Evolutionary conservation across 2,329 filamentous ascomycete genomes (phyloP).

Genomic region (Delphinella strobiligena): DNA sequence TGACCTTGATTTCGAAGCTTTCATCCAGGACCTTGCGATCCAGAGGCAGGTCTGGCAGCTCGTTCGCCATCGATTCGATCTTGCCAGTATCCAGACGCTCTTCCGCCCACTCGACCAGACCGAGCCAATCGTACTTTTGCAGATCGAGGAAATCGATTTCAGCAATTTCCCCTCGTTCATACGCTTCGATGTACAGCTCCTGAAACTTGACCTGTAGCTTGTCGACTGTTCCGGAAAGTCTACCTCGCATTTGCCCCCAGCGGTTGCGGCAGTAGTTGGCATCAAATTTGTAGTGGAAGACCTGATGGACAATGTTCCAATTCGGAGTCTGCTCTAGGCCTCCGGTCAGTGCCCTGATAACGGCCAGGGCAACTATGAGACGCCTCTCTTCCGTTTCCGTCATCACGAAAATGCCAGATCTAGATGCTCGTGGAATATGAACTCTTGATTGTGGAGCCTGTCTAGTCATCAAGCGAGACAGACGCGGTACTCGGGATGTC

Average conservation of each 20-base stretch:
- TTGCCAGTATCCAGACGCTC: slow-evolving; percentile 21
- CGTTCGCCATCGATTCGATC: slow-evolving; percentile 9
- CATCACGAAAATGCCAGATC: slow-evolving; percentile 13
- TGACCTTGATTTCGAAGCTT: slow-evolving; percentile 30
- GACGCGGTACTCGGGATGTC: not conserved
- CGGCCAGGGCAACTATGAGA: slow-evolving; percentile 20
- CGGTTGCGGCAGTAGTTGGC: slow-evolving; percentile 25
- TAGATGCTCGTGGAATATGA: slow-evolving; percentile 3
- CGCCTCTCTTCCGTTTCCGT: slow-evolving; percentile 15
- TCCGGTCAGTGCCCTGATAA: slow-evolving; percentile 21
- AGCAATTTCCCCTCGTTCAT: slow-evolving; percentile 49
- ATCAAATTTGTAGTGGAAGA: slow-evolving; percentile 25
- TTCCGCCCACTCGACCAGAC: slow-evolving; percentile 55
- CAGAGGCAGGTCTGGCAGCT: slow-evolving; percentile 8
- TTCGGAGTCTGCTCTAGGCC: slow-evolving; percentile 25
- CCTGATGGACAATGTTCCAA: slow-evolving; percentile 30
- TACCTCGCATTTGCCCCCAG: slow-evolving; percentile 20
- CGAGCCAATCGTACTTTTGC: slow-evolving; percentile 55
- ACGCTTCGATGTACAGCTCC: slow-evolving; percentile 52
- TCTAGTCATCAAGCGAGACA: not conserved
- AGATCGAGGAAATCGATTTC: slow-evolving; percentile 52
- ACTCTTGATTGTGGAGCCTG: not conserved
- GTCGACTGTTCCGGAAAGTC: slow-evolving; percentile 19
- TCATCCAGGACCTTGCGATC: slow-evolving; percentile 30
- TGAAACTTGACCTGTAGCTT: slow-evolving; percentile 53